Conservation (phyloP, 257 asterid genomes). For the Nicotiana benthamiana region DNA sequence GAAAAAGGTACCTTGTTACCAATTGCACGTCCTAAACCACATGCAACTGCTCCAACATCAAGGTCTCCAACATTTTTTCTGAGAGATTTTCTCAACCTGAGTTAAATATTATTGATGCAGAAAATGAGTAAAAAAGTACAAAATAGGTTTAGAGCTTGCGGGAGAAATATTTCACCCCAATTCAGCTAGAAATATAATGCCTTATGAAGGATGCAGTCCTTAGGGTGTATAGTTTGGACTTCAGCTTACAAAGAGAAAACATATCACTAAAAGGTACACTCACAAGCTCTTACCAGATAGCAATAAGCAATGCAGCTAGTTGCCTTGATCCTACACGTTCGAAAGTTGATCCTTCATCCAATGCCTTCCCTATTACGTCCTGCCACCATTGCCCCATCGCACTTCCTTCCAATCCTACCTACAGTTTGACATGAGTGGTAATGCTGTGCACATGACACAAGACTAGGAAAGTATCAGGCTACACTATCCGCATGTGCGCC, state of each 20-base stretch:
- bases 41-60: slow-evolving; percentile 82
- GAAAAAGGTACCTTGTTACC: slow-evolving; percentile 72
- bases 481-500: background rate
- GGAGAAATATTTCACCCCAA: background rate
- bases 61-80: slow-evolving; percentile 76
- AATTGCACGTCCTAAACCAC: slow-evolving; percentile 92
- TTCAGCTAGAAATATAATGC: background rate
- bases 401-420: slow-evolving; percentile 99
- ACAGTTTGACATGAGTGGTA: slow-evolving; percentile 24
- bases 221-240: background rate
- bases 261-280: background rate
- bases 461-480: background rate
- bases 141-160: background rate
- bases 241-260: background rate
- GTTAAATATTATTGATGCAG: background rate
- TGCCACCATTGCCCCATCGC: slow-evolving; percentile 96
- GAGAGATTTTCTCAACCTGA: slow-evolving; percentile 74
- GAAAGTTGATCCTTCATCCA: slow-evolving; percentile 68
- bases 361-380: slow-evolving; percentile 79
- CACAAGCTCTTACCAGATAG: slow-evolving; percentile 53
- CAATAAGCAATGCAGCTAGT: slow-evolving; percentile 79
- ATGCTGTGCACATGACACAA: slow-evolving; percentile 2
- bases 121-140: background rate
- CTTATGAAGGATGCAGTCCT: background rate
- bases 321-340: slow-evolving; percentile 90